Evolutionary conservation across 1,284 basidiomycete genomes (phyloP).

Genomic region (Cryptococcus sp.): DNA sequence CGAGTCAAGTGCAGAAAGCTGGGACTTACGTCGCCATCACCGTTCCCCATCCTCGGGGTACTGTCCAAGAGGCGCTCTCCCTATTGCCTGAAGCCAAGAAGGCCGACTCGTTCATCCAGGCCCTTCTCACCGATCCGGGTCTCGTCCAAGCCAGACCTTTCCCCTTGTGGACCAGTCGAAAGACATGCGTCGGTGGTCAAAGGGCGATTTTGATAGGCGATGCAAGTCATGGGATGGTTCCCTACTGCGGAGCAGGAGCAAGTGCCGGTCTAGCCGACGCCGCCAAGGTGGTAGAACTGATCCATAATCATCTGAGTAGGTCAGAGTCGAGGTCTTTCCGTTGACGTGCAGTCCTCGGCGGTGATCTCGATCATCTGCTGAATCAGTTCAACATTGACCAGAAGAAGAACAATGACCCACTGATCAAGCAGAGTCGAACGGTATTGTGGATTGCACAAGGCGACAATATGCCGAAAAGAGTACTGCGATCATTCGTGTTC

Average conservation of each 20-base stretch:
- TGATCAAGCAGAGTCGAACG: conserved; percentile 10
- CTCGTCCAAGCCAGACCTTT: conserved; percentile 3
- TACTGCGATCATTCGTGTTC: not conserved
- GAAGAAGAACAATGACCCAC: conserved; percentile 9
- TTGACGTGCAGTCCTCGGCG: not conserved
- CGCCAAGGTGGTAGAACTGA: conserved; percentile 8
- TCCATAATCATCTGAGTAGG: conserved; percentile 3
- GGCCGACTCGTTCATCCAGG: conserved; percentile 3
- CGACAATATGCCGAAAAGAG: conserved; percentile 2
- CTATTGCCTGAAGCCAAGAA: not conserved
- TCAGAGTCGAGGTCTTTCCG: not conserved
- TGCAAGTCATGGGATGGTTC: conserved; percentile 19
- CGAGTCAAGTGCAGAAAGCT: too few species aligned
- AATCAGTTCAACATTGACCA: conserved; percentile 6
- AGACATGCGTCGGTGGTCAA: conserved; percentile 10
- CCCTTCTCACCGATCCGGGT: conserved; percentile 9
- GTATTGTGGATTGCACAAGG: conserved; percentile 19
- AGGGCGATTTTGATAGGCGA: conserved; percentile 18
- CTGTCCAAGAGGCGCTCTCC: not conserved
- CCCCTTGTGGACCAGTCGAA: conserved; percentile 7
- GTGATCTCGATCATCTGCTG: conserved; percentile 3
- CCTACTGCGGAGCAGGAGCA: conserved; percentile 23
- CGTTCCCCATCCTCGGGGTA: conserved; percentile 7
- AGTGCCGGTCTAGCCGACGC: conserved; percentile 18
- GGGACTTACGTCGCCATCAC: conserved; percentile 17